phyloP scores from a whole-genome alignment of 306 rosid genomes.

The Prinsepia uniflora region DNA sequence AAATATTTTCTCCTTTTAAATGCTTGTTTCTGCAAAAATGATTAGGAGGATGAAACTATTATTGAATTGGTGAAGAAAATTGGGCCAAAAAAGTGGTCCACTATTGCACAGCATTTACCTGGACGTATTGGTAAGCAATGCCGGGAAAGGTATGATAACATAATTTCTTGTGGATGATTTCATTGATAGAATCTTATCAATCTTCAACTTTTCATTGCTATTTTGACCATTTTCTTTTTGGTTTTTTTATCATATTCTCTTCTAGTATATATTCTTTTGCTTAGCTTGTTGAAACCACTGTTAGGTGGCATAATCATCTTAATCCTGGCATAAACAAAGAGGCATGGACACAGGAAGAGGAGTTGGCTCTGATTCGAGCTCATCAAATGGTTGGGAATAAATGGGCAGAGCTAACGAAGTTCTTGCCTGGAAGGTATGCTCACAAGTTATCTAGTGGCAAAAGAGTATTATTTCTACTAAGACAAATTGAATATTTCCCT shows the following conservation, averaged over 20 bases:
- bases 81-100: slow-evolving; percentile 98
- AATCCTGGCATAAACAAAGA: slow-evolving; percentile 95
- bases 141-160: slow-evolving; percentile 81
- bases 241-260: neutral
- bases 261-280: neutral
- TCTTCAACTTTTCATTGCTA: neutral
- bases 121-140: slow-evolving; percentile 99
- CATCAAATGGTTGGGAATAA: slow-evolving; percentile 89
- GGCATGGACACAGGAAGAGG: slow-evolving; percentile 99
- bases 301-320: slow-evolving; percentile 99
- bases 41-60: slow-evolving; percentile 87
- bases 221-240: neutral
- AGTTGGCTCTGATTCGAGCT: slow-evolving; percentile 84
- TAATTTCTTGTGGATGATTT: slow-evolving; percentile 11
- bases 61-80: slow-evolving; percentile 64
- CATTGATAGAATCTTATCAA: neutral
- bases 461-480: neutral
- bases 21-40: slow-evolving; percentile 26
- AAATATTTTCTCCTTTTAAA: slow-evolving; percentile 9
- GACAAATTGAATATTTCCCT: neutral
- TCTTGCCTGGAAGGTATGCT: slow-evolving; percentile 88
- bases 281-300: slow-evolving; percentile 18
- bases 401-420: slow-evolving; percentile 96
- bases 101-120: slow-evolving; percentile 82
- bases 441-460: slow-evolving; percentile 12